Evolutionary conservation across 768 basidiomycete genomes (phyloP).

Genomic region (Scleroderma citrinum): DNA sequence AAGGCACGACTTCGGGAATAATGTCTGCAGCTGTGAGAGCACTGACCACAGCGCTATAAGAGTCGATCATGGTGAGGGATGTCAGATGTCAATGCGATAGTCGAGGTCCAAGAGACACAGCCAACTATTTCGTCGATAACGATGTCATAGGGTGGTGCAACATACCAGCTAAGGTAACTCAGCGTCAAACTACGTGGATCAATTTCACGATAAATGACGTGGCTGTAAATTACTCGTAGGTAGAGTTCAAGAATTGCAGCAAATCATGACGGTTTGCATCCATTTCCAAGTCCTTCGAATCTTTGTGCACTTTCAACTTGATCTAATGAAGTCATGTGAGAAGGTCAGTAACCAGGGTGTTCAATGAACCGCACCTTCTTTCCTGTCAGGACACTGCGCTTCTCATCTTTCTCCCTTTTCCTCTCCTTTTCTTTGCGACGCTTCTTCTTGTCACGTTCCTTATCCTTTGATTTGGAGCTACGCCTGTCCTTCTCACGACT

Average conservation of each 20-base stretch:
- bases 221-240: conserved; percentile 26
- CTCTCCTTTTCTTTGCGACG: conserved; percentile 31
- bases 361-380: conserved; percentile 41
- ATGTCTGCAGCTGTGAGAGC: conserved; percentile 16
- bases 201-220: background rate
- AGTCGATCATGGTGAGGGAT: conserved; percentile 12
- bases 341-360: background rate
- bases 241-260: conserved; percentile 51
- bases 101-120: background rate
- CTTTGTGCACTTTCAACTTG: conserved; percentile 58
- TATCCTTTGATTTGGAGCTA: conserved; percentile 18
- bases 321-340: conserved; percentile 35
- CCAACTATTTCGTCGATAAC: background rate
- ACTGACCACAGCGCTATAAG: conserved; percentile 16
- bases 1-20: conserved; percentile 27
- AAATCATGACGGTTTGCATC: conserved; percentile 51
- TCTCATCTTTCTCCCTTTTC: conserved; percentile 39
- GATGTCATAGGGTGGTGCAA: background rate
- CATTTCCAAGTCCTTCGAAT: conserved; percentile 48
- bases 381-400: conserved; percentile 53
- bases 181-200: background rate
- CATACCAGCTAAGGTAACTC: background rate
- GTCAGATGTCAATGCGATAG: background rate
- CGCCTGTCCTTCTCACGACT: conserved; percentile 21
- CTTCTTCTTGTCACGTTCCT: conserved; percentile 32